Percentiles rank a stretch among this genome's conserved stretches.
These are phyloP conservation scores for Fusarium sp. DNA, from an alignment of 2,329 filamentous ascomycete genomes.

Conservation along the genomic window DNA sequence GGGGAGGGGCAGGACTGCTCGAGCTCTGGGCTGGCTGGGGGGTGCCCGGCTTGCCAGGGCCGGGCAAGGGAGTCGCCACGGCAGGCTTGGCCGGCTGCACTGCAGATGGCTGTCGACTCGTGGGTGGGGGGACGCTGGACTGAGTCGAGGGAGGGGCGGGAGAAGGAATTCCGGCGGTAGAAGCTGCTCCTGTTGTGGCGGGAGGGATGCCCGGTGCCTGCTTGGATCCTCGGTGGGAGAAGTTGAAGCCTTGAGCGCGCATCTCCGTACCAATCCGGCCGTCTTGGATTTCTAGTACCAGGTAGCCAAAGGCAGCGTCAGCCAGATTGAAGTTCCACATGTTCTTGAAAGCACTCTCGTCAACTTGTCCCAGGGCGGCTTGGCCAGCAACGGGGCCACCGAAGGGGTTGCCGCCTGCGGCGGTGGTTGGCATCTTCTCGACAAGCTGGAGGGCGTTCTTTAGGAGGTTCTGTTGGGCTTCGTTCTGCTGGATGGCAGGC, in stretches of 20 bases:
- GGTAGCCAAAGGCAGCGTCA: slow-evolving; percentile 96
- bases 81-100: slow-evolving; percentile 61
- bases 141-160: slow-evolving; percentile 57
- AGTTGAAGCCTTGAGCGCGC: slow-evolving; percentile 99
- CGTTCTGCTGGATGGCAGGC: slow-evolving; percentile 92
- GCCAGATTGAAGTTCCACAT: slow-evolving; percentile 99
- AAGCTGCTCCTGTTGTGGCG: slow-evolving; percentile 47
- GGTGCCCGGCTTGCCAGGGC: slow-evolving; percentile 59
- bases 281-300: slow-evolving; percentile 95
- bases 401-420: slow-evolving; percentile 96
- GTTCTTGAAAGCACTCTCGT: slow-evolving; percentile 99
- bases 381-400: slow-evolving; percentile 85
- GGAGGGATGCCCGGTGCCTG: slow-evolving; percentile 66
- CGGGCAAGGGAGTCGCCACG: slow-evolving; percentile 55
- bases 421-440: slow-evolving; percentile 97
- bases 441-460: slow-evolving; percentile 94
- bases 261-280: slow-evolving; percentile 98
- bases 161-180: slow-evolving; percentile 51
- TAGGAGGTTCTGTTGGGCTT: slow-evolving; percentile 92
- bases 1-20: slow-evolving; percentile 57
- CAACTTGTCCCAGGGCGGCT: slow-evolving; percentile 86
- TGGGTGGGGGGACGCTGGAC: slow-evolving; percentile 52
- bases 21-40: slow-evolving; percentile 66
- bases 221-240: slow-evolving; percentile 94
- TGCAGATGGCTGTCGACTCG: slow-evolving; percentile 56